Base-by-base conservation (phyloP, 2,329 filamentous ascomycete genomes). In the Ophiocordyceps camponoti-leonardi region DNA sequence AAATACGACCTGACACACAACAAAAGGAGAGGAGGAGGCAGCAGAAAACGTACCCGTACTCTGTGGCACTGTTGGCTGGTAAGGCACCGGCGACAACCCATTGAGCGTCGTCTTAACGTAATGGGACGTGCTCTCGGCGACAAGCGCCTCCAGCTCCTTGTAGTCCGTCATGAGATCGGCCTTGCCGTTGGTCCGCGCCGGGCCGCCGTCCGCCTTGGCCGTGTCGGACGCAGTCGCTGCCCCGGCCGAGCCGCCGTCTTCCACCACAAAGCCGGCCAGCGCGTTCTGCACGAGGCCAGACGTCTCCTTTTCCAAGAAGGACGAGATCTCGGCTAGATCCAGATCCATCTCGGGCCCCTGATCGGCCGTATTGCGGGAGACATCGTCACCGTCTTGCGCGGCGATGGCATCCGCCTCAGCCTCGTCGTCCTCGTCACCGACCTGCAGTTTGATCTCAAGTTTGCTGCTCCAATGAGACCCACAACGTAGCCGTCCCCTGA, bases 41-140 rank as follows among this genome's bases (percentile, higher is more conserved):
- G 31, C 14, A 14, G 31, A 35, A n/a, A 28, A 53, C 60, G 57
- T 47, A 64, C 61, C 51, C 31, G 63, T 65, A 41, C 61, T 64
- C 20, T 59, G 58, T 5, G 64, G 63, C 11, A 67, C 62, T 18
- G 62, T 65, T 20, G 63, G 64, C 45, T 66, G 64, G 43, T 67
- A 67, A 0, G 65, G 62, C 30, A 63, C 58, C 19, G 65, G 64
- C 3, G 66, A 67, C 13, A 68, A 49, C 22, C 62, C 64, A 48
- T 66, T 60, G 8, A 68, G 53, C 3, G 66, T 68, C 5, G 61
- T 68, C 47, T 63, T 63, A 39, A 68, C 66, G 45, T 68, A 68
- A 46, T 67, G 64, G 11, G 62, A 63, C 1, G 65, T 68, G 49
- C 65, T 67, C 50, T 67, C 63, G 0, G 63, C 65, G 12, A 68